Evolutionary conservation across 2,329 filamentous ascomycete genomes (phyloP), one percentile per base, ranked within the genome.

Genomic region (Nemania sp.): DNA sequence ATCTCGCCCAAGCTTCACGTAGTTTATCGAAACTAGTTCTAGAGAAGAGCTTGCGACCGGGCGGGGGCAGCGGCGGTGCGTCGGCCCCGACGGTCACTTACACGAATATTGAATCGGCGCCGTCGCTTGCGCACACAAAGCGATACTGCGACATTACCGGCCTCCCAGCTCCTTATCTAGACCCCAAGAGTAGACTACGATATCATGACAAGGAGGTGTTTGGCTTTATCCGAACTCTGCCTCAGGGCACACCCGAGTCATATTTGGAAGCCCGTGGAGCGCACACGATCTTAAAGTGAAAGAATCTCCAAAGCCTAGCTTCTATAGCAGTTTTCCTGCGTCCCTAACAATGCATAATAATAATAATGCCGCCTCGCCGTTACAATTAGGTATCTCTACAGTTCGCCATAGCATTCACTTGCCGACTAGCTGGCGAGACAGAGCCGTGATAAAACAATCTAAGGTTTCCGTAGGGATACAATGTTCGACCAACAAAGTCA

Each of bases 81-180:
- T 82, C 84, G 6, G 91, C 90, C 0, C 93, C 92, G 0, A 88
- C 87, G 35, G 92, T 92, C 35, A 98, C 96, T 0, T 99, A 98
- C 80, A 97, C 93, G 6, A 98, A 98, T 78, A 97, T 99, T 70
- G 96, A 98, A 80, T 94, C 93, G 55, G 95, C 96, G 2, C 96
- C 96, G 45, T 96, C 92, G 66, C 84, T 98, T 75, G 91, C 91
- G 58, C 92, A 93, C 73, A 88, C 93, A 77, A 94, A 91, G 80
- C 92, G 92, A 76, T 99, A 98, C 81, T 99, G 96, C 83, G 97
- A 99, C 80, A 88, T 99, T 75, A 99, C 96, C 0, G 97, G 96
- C 1, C 82, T 99, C 72, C 89, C 93, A n/a, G 93, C 94, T 32
- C 91, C 92, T 5, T 99, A 99, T 79, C 89, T 93, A 35, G 96